Base-by-base conservation (phyloP, 2,329 filamentous ascomycete genomes). In the Fusarium denticulatum region DNA sequence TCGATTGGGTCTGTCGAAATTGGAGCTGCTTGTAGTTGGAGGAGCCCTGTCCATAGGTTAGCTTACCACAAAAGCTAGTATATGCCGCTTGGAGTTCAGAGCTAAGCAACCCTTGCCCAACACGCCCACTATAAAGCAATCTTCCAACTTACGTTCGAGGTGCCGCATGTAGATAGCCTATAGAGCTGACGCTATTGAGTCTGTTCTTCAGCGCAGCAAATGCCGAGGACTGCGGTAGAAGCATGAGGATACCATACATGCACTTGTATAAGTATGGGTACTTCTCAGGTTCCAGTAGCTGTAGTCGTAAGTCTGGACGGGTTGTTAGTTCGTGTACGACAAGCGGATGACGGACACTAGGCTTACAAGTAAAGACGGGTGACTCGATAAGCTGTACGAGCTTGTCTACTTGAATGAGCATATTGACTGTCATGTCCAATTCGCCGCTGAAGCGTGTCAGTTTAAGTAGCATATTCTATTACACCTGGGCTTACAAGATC, bases 391-490 rank as follows among this genome's bases (percentile, higher is more conserved):
- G 88, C 81, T 99, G 96, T 18, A 99, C 96, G 22, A 99, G 88
- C 82, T 99, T 99, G 83, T 99, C 96, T 76, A 99, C 98, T 81
- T 99, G 97, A 47, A 99, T 99, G 62, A 99, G 89, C 83, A 98
- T 97, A 77, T 97, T 97, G 76, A 99, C 96, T 0, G 96, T 98
- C 94, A 99, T 98, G 81, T 99, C 96, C 55, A 99, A 87, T 78
- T 99, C 96, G 67, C 94, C 96, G 82, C 94, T 97, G n/a, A 20
- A 40, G 37, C 8, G n/a, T 18, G 39, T 46, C 59, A 71, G 62
- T 36, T 57, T 11, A 36, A 28, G 43, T 34, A 42, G 2, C 16
- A 37, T 28, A 14, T 13, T 36, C 52, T 22, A 7, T 18, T 24
- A 7, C 15, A 11, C 10, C 8, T 34, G 37, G 22, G 63, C 91